A percentile compares a stretch with the other conserved stretches of the same genome.
Evolutionary conservation across 805 yeast genomes (phyloP).

Genomic region (Suhomyces sp.): DNA sequence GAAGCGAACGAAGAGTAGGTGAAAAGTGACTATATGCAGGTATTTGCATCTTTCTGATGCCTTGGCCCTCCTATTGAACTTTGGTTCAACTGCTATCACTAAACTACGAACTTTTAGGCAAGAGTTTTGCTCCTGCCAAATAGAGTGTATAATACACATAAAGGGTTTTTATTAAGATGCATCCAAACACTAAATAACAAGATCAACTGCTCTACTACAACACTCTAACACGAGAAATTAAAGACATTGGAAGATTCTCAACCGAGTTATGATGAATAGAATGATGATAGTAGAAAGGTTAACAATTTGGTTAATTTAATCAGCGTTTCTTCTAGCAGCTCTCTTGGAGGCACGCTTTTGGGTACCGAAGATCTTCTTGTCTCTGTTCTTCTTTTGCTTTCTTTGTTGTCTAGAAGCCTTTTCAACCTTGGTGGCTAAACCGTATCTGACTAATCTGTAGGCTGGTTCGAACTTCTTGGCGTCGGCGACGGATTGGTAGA

Average conservation of each 20-base stretch:
- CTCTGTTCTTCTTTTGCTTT: conserved; percentile 99
- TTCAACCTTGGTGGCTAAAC: conserved; percentile 93
- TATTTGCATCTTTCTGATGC: too few relatives aligned
- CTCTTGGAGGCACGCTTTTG: conserved; percentile 91
- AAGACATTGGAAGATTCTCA: conserved; percentile 2
- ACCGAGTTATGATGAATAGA: too few relatives aligned
- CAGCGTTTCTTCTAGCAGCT: conserved; percentile 88
- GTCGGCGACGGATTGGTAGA: conserved; percentile 96
- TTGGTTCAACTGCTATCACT: too few relatives aligned
- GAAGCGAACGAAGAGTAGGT: too few relatives aligned
- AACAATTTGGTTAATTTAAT: too few relatives aligned
- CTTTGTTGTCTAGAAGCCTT: conserved; percentile 99
- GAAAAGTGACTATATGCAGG: too few relatives aligned
- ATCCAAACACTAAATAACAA: conserved; percentile 9
- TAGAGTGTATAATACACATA: conserved; percentile 9
- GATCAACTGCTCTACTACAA: conserved; percentile 5
- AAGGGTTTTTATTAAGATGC: conserved; percentile 12
- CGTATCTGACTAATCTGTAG: conserved; percentile 99
- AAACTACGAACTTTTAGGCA: too few relatives aligned
- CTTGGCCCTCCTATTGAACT: too few relatives aligned
- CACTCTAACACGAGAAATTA: conserved; percentile 6
- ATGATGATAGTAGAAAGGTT: conserved; percentile 3
- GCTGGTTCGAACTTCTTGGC: conserved; percentile 98
- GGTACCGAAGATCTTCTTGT: conserved; percentile 98
- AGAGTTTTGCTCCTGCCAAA: too few relatives aligned